phyloP scores from a whole-genome alignment of 1,284 basidiomycete genomes.

The Austropuccinia psidii region DNA sequence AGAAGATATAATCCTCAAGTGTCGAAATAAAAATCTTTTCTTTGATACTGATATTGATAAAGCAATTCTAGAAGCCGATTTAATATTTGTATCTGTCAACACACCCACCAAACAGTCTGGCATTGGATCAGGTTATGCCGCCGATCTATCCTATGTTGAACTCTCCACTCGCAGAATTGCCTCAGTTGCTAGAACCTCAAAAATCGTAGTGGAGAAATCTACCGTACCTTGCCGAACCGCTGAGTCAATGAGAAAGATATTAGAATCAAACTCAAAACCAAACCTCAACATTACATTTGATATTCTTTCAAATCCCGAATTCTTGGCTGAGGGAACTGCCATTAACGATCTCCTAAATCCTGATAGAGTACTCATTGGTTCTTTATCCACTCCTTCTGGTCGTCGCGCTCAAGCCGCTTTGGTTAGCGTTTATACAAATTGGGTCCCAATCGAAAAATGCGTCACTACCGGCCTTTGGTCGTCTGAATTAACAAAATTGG shows the following conservation, averaged over 20 bases:
- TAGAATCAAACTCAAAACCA: constrained; percentile 92
- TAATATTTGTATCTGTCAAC: constrained; percentile 64
- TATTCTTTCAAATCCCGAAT: constrained; percentile 98
- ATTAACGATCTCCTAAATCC: constrained; percentile 78
- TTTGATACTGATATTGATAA: constrained; percentile 94
- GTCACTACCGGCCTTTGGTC: constrained; percentile 97
- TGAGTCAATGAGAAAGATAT: constrained; percentile 96
- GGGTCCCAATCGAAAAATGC: constrained; percentile 79
- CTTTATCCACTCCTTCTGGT: constrained; percentile 78
- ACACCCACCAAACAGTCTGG: constrained; percentile 98
- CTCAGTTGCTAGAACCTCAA: constrained; percentile 75
- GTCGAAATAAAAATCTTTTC: constrained; percentile 89
- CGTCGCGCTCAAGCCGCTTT: constrained; percentile 70
- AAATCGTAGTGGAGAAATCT: constrained; percentile 99
- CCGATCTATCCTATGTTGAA: constrained; percentile 96
- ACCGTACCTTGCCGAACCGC: constrained; percentile 98
- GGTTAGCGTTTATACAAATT: constrained; percentile 78
- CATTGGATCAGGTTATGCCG: constrained; percentile 93
- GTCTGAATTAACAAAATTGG: constrained; percentile 91
- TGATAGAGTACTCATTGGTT: constrained; percentile 95
- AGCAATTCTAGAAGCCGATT: constrained; percentile 81
- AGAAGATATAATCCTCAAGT: constrained; percentile 79
- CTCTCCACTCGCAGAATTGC: constrained; percentile 93
- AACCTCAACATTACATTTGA: constrained; percentile 70
- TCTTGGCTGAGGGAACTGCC: constrained; percentile 95